Evolutionary conservation across 768 basidiomycete genomes (phyloP).

Genomic region (Lactifluus pinguis): DNA sequence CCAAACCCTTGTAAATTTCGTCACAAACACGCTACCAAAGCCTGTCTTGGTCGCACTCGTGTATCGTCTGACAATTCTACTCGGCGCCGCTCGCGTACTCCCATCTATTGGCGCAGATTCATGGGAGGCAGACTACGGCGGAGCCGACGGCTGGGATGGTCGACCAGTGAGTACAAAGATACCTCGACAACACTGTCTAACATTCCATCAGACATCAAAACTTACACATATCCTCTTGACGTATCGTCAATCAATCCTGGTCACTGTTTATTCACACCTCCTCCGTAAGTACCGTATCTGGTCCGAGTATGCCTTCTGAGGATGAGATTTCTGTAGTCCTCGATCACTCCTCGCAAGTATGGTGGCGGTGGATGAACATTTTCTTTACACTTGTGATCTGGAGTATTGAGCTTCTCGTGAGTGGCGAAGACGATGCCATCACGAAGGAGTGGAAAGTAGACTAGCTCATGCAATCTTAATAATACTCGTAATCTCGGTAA

Average conservation of each 20-base stretch:
- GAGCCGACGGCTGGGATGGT: slow-evolving; percentile 58
- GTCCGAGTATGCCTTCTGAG: not conserved
- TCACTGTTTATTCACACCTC: slow-evolving; percentile 82
- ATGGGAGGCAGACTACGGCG: slow-evolving; percentile 62
- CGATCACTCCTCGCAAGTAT: slow-evolving; percentile 84
- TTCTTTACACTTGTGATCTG: slow-evolving; percentile 80
- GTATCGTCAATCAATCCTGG: slow-evolving; percentile 76
- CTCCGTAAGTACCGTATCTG: slow-evolving; percentile 48
- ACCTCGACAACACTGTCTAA: slow-evolving; percentile 5
- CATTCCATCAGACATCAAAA: slow-evolving; percentile 52
- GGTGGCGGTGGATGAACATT: slow-evolving; percentile 91
- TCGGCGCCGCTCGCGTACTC: slow-evolving; percentile 72
- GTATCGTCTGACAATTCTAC: slow-evolving; percentile 73
- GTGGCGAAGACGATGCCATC: slow-evolving; percentile 55
- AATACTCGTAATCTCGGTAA: not conserved
- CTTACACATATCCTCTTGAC: slow-evolving; percentile 67
- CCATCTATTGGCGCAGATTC: slow-evolving; percentile 77
- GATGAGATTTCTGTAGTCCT: slow-evolving; percentile 41
- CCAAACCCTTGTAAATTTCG: slow-evolving; percentile 69
- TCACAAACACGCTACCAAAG: slow-evolving; percentile 78
- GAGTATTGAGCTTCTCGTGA: slow-evolving; percentile 74
- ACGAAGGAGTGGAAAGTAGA: slow-evolving; percentile 72
- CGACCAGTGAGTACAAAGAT: slow-evolving; percentile 47
- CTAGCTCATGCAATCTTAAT: not conserved
- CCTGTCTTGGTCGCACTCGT: slow-evolving; percentile 71